These are phyloP conservation scores for Fallopia convolvulus DNA, from an alignment of 148 eudicot genomes.

Conservation along the genomic window DNA sequence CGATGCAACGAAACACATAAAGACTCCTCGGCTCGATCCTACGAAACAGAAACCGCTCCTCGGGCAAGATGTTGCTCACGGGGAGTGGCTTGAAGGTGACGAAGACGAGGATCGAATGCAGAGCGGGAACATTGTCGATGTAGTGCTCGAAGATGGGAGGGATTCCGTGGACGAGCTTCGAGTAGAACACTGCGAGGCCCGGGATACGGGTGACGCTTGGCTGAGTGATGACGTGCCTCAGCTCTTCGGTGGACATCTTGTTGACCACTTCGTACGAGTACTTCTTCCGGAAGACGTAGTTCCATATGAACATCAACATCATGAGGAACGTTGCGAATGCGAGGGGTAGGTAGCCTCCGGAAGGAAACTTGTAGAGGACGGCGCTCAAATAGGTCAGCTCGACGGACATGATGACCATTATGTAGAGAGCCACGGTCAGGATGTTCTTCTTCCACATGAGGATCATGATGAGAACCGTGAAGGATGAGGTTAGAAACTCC, in stretches of 20 bases:
- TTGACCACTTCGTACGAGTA: slow-evolving; percentile 51
- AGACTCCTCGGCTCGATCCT: slow-evolving; percentile 50
- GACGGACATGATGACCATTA: slow-evolving; percentile 27
- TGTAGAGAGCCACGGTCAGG: slow-evolving; percentile 24
- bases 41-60: slow-evolving; percentile 55
- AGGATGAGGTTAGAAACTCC: slow-evolving; percentile 49
- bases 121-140: slow-evolving; percentile 46
- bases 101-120: slow-evolving; percentile 56
- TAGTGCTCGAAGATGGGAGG: slow-evolving; percentile 85
- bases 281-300: slow-evolving; percentile 50
- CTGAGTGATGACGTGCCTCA: slow-evolving; percentile 29
- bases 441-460: slow-evolving; percentile 61
- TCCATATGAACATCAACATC: slow-evolving; percentile 52
- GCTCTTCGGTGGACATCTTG: slow-evolving; percentile 48
- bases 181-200: slow-evolving; percentile 67
- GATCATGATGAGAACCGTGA: slow-evolving; percentile 47
- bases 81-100: slow-evolving; percentile 58
- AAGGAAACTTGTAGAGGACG: slow-evolving; percentile 59
- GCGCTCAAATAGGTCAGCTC: slow-evolving; percentile 52
- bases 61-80: slow-evolving; percentile 43
- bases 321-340: slow-evolving; percentile 41
- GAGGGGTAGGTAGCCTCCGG: slow-evolving; percentile 63
- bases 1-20: slow-evolving; percentile 53
- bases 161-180: slow-evolving; percentile 69
- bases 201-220: slow-evolving; percentile 30